Evolutionary conservation across 495 filamentous ascomycete species (phyloP), one percentile per base, ranked within the genome.

Genomic region (Xylaria sp.): DNA sequence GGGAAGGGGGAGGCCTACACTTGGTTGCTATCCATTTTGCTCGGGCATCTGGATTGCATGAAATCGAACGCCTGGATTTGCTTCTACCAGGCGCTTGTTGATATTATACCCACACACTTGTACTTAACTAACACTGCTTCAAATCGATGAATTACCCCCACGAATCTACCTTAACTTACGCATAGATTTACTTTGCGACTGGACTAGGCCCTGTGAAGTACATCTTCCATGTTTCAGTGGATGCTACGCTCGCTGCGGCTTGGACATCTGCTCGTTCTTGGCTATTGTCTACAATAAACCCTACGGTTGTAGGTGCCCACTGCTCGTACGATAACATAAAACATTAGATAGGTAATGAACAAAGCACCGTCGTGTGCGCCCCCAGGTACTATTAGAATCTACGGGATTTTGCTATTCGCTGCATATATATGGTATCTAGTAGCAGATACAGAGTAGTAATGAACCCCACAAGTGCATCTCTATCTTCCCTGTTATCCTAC

Each of bases 111-210:
- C 59, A 62, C 57, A 59, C 37, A 43, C 29, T 26, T 35, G 52
- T 58, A 68, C 14, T 46, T 44, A 37, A 59, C 65, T 44, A 37
- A 59, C 65, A 68, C 50, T 57, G n/a, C n/a, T 12, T 67, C 29
- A 41, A 57, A 21, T 58, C 40, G 24, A 61, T 14, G 53, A 68
- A 24, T 68, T 24, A 24, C 14, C 31, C 26, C 33, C 48, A 12
- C 24, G n/a, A 61, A 29, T 41, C 12, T 14, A 1, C 43, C 9
- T 48, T 19, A 12, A n/a, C 17, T 33, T 11, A 12, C 1, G n/a
- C n/a, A n/a, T n/a, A n/a, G n/a, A 46, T n/a, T 31, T 44, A n/a
- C 43, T 14, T 59, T 31, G 66, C 26, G 8, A 33, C 15, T 26
- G 3, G n/a, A n/a, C n/a, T n/a, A n/a, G n/a, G n/a, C 33, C 5